A percentile compares a stretch with the other conserved stretches of the same genome.
phyloP scores from a whole-genome alignment of 129 eudicot species.

The Artemisia tridentata region DNA sequence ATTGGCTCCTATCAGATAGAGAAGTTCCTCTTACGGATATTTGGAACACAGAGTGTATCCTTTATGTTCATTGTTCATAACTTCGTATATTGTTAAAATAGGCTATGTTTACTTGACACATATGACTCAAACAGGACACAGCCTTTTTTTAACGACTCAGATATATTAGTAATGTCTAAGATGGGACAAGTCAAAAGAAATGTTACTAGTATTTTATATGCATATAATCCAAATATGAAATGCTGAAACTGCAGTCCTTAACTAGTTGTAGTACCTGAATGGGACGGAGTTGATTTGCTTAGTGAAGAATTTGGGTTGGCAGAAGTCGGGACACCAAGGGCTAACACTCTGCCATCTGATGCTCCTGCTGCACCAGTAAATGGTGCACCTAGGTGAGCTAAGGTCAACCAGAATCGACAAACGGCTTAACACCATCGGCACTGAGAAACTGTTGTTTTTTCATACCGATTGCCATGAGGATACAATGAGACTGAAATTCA shows the following conservation, averaged over 20 bases:
- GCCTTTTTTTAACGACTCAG: no score
- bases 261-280: slow-evolving; percentile 47
- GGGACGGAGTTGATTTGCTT: slow-evolving; percentile 56
- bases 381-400: slow-evolving; percentile 14
- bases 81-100: neutral
- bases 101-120: neutral
- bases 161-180: no score
- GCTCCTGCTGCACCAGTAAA: slow-evolving; percentile 17
- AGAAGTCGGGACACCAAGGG: slow-evolving; percentile 46
- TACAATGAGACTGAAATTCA: slow-evolving; percentile 1
- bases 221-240: neutral
- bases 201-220: no score
- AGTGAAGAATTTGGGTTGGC: slow-evolving; percentile 57
- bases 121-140: neutral
- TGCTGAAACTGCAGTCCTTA: slow-evolving; percentile 16
- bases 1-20: slow-evolving; percentile 83
- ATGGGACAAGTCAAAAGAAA: no score
- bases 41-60: slow-evolving; percentile 84
- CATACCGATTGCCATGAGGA: neutral
- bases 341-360: slow-evolving; percentile 49
- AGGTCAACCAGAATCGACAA: neutral
- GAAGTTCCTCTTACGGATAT: slow-evolving; percentile 75
- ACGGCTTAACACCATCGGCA: neutral
- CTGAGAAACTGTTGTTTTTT: neutral
- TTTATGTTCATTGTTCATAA: slow-evolving; percentile 6